Base-by-base conservation (phyloP, 441 rosid species). In the Eruca vesicaria region DNA sequence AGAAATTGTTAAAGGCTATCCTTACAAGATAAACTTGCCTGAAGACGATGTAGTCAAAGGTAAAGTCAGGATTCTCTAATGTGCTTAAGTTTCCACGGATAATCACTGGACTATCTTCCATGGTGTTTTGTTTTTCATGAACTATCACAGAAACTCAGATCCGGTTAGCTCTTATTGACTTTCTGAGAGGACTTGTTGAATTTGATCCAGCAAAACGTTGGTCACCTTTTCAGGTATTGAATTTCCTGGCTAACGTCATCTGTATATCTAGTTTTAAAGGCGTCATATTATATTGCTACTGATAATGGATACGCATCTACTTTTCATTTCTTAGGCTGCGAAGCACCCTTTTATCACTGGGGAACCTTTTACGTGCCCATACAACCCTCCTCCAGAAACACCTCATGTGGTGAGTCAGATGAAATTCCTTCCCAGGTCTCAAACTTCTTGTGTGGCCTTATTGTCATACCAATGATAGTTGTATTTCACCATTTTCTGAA, bases 191-290 rank as follows among this genome's bases (percentile, higher is more conserved):
- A 80, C 95, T 97, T 74, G 92, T 97, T 73, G 98, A 94, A 88
- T 94, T 97, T 73, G 99, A 97, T 86, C 99, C 99, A 65, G 95
- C 86, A 55, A 94, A 94, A 86, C 90, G 99, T 74, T 97, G 99
- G 99, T 94, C 99, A 31, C 99, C 99, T 75, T 88, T 86, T 80
- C 99, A 97, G 99, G 99, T 79, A 81, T 77, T 58, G 55, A 60
- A 64, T 60, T 35, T 66, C 15, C 60, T 63, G 19, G 67, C 70
- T 59, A 19, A 63, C 45, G 74, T 74, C 18, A 33, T 56, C 21
- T 63, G 23, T 67, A 68, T 35, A 76, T 80, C 66, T 50, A 72
- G 19, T 52, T 73, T 55, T 38, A 64, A 50, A 43, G 63, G 63
- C 60, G 69, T 69, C 48, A 33, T 48, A 21, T 18, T 58, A 56